These are phyloP conservation scores for Neurospora africana DNA, from an alignment of 495 filamentous ascomycete species.

Conservation along the genomic window DNA sequence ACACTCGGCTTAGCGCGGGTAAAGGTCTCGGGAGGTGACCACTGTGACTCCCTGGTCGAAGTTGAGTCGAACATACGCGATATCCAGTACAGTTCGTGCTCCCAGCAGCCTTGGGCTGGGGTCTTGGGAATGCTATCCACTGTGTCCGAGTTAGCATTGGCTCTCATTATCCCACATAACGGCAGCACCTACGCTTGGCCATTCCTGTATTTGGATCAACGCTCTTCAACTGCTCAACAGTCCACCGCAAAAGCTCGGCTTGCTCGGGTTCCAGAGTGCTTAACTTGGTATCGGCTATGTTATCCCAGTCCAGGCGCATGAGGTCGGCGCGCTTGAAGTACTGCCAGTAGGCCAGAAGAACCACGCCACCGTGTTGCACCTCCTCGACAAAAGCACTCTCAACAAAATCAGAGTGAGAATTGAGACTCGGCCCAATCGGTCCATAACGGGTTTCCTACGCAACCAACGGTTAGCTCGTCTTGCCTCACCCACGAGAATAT, in stretches of 20 bases:
- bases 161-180: background rate
- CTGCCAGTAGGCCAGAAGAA: slow-evolving; percentile 18
- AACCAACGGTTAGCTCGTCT: background rate
- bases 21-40: slow-evolving; percentile 16
- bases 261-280: slow-evolving; percentile 10
- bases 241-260: slow-evolving; percentile 7
- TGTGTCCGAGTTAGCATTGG: slow-evolving; percentile 1
- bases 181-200: slow-evolving; percentile 3
- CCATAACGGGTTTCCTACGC: slow-evolving; percentile 21
- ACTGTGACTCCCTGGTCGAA: background rate
- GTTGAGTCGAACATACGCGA: slow-evolving; percentile 17
- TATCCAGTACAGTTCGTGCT: slow-evolving; percentile 19
- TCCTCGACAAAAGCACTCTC: slow-evolving; percentile 16
- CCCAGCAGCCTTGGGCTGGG: slow-evolving; percentile 17
- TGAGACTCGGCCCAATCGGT: background rate
- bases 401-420: background rate
- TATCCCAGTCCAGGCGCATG: slow-evolving; percentile 12
- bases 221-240: slow-evolving; percentile 6
- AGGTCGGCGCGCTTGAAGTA: slow-evolving; percentile 21
- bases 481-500: background rate
- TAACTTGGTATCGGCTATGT: slow-evolving; percentile 2
- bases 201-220: background rate
- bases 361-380: slow-evolving; percentile 13
- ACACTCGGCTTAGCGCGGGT: slow-evolving; percentile 10
- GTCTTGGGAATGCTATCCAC: slow-evolving; percentile 8